phyloP scores from a whole-genome alignment of 768 basidiomycete species.

The Hypholoma fasciculare region DNA sequence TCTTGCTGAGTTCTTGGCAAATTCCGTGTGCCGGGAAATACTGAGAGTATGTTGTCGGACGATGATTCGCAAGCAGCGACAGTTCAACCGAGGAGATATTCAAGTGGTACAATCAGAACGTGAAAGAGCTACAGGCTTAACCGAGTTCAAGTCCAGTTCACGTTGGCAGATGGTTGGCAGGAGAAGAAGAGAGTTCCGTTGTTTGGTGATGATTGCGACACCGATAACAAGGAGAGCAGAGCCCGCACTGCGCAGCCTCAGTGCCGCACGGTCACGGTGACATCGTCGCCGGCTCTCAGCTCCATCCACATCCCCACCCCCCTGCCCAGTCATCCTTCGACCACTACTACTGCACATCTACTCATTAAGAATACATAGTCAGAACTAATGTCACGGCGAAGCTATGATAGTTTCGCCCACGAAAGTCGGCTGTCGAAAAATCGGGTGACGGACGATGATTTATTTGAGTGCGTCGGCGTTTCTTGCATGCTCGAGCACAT shows the following conservation, averaged over 20 bases:
- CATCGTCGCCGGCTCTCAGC: constrained; percentile 5
- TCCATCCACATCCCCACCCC: background rate
- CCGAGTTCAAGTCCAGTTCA: background rate
- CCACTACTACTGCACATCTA: background rate
- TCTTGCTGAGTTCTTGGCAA: too few relatives aligned
- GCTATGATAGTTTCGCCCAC: constrained; percentile 69
- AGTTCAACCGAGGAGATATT: too few relatives aligned
- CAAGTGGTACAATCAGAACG: background rate
- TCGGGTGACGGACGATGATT: constrained; percentile 80
- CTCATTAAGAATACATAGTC: background rate
- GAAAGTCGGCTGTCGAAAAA: constrained; percentile 75
- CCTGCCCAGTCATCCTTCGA: background rate
- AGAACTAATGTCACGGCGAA: constrained; percentile 66
- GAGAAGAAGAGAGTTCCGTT: background rate
- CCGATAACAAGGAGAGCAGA: constrained; percentile 9
- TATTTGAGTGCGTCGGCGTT: constrained; percentile 65
- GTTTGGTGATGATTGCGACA: constrained; percentile 18
- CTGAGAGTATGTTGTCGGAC: too few relatives aligned
- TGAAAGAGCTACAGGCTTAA: background rate
- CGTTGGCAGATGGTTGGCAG: background rate
- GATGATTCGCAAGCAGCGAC: too few relatives aligned
- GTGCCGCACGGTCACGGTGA: background rate
- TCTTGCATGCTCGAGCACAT: constrained; percentile 1
- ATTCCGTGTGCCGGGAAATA: too few relatives aligned
- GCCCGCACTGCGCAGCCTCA: background rate